These are phyloP conservation scores for Thalassiosira livingstoniorum DNA, from an alignment of 352 stramenopile species.

Conservation along the genomic window DNA sequence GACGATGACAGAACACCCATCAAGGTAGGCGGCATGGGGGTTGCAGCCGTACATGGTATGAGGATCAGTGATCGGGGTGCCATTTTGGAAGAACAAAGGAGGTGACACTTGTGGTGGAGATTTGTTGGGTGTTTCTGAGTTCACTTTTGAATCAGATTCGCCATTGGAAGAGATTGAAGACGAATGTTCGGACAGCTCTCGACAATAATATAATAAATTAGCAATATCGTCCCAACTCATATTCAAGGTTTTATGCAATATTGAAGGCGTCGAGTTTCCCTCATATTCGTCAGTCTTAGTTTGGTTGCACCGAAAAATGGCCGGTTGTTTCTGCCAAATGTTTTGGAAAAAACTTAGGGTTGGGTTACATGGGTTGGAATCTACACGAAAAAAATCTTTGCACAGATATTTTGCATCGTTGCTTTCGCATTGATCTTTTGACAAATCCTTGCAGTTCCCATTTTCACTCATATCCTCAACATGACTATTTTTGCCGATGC, in stretches of 20 bases:
- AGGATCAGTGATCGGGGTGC: constrained; percentile 46
- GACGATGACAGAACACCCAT: constrained; percentile 78
- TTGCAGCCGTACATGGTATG: constrained; percentile 59
- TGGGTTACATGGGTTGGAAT: too few species aligned
- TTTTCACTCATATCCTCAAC: too few species aligned
- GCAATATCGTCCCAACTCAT: constrained; percentile 51
- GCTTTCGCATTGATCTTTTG: not conserved
- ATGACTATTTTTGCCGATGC: too few species aligned
- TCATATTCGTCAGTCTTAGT: not conserved
- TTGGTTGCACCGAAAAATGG: constrained; percentile 42
- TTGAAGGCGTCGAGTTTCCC: not conserved
- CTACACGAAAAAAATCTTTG: too few species aligned
- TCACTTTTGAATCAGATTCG: not conserved
- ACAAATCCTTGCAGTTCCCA: too few species aligned
- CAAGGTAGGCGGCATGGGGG: constrained; percentile 76
- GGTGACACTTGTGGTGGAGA: constrained; percentile 13
- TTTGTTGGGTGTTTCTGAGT: too few species aligned
- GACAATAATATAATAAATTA: constrained; percentile 42
- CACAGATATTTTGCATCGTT: constrained; percentile 11
- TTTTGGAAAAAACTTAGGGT: constrained; percentile 54
- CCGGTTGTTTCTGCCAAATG: constrained; percentile 61
- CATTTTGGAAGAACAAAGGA: constrained; percentile 67
- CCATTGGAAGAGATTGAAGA: constrained; percentile 11
- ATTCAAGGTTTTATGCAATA: constrained; percentile 25
- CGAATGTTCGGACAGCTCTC: too few species aligned